phyloP scores from a whole-genome alignment of 768 basidiomycete genomes.

The Amanita subjunquillea region DNA sequence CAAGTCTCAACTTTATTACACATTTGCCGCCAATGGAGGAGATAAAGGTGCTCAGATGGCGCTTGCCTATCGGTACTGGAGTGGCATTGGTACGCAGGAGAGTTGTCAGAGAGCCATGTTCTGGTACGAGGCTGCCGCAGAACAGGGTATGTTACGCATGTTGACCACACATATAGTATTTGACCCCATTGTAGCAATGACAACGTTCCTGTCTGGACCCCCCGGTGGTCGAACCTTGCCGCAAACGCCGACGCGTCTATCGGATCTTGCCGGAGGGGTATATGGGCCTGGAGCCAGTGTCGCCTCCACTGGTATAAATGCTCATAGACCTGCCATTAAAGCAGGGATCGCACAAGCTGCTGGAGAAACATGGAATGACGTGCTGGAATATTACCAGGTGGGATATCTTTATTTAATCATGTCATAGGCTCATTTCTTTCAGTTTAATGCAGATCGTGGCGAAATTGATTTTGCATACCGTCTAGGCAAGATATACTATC shows the following conservation, averaged over 20 bases:
- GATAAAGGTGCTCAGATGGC: conserved; percentile 88
- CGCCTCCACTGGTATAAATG: conserved; percentile 75
- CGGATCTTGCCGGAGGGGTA: conserved; percentile 87
- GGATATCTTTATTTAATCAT: not conserved
- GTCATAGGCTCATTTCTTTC: conserved; percentile 6
- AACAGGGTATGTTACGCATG: conserved; percentile 45
- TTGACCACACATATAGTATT: not conserved
- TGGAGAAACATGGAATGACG: conserved; percentile 91
- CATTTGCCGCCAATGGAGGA: conserved; percentile 85
- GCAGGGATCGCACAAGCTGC: conserved; percentile 76
- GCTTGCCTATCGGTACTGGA: conserved; percentile 90
- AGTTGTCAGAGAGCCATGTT: conserved; percentile 73
- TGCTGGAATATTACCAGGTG: conserved; percentile 86
- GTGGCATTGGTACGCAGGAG: conserved; percentile 86
- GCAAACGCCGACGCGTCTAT: conserved; percentile 69
- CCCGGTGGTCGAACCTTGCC: conserved; percentile 86
- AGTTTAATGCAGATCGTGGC: conserved; percentile 95
- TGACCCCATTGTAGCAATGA: conserved; percentile 48
- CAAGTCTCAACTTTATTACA: conserved; percentile 85
- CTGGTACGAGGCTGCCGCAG: conserved; percentile 88
- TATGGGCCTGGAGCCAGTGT: conserved; percentile 93
- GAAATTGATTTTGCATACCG: conserved; percentile 85
- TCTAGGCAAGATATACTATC: conserved; percentile 93
- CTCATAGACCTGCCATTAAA: conserved; percentile 66
- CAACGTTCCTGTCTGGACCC: conserved; percentile 72